These are phyloP conservation scores for Sclerotinia nivalis DNA, from an alignment of 2,329 filamentous ascomycete genomes.

Conservation along the genomic window DNA sequence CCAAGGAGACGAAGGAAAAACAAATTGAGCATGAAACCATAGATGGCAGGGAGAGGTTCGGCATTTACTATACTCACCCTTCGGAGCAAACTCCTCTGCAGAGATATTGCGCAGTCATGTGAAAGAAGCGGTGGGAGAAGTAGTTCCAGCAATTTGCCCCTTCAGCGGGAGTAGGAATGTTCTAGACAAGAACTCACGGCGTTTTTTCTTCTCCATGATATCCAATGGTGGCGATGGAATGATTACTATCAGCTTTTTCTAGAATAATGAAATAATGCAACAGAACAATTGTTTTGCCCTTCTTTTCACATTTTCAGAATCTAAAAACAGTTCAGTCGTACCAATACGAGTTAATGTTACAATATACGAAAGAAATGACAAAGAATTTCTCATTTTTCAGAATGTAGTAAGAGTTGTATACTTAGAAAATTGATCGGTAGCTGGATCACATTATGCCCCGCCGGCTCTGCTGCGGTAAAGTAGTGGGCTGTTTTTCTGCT, in stretches of 20 bases:
- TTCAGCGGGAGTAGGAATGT: slow-evolving; percentile 2
- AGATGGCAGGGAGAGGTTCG: slow-evolving; percentile 71
- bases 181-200: neutral
- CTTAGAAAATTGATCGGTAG: no score
- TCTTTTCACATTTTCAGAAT: neutral
- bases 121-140: slow-evolving; percentile 6
- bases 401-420: neutral
- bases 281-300: neutral
- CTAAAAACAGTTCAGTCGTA: neutral
- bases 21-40: slow-evolving; percentile 72
- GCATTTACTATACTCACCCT: slow-evolving; percentile 57
- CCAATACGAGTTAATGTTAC: neutral
- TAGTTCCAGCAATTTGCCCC: neutral
- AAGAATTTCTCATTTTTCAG: neutral
- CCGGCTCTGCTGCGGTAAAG: no score
- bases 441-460: no score
- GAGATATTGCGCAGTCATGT: slow-evolving; percentile 62
- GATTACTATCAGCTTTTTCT: neutral
- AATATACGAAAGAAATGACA: no score
- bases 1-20: slow-evolving; percentile 67
- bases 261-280: neutral
- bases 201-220: slow-evolving; percentile 9
- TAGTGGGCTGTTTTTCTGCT: neutral
- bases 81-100: slow-evolving; percentile 39
- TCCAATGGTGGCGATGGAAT: neutral